A percentile compares a stretch with the other conserved stretches of the same genome.
Conservation (phyloP, 2,329 filamentous ascomycete species). For the Diaporthe helianthi region DNA sequence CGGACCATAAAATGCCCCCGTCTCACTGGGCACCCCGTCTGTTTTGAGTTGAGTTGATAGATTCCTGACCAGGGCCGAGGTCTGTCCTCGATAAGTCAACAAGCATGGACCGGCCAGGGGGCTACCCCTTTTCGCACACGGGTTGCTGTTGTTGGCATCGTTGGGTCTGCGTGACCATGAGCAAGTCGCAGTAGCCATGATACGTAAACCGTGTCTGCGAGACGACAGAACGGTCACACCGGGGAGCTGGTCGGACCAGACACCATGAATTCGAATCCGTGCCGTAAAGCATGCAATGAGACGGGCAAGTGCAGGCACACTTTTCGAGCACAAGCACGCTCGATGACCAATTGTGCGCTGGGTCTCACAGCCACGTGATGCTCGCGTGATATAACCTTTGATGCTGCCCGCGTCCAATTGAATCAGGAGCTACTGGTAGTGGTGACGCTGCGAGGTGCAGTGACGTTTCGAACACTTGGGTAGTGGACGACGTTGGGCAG, state of each 20-base stretch:
- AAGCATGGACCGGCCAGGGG: background rate
- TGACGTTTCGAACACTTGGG: background rate
- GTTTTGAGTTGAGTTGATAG: constrained; percentile 9
- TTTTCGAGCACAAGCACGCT: background rate
- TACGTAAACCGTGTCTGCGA: background rate
- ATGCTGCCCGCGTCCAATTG: background rate
- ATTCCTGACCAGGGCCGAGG: background rate
- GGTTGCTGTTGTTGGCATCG: background rate
- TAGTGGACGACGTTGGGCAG: background rate
- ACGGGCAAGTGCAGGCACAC: background rate
- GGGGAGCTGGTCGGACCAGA: background rate
- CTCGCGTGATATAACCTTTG: background rate
- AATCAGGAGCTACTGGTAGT: background rate
- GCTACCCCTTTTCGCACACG: constrained; percentile 17
- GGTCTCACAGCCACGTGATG: constrained; percentile 1
- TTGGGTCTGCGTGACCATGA: background rate
- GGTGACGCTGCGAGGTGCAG: background rate
- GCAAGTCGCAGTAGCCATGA: background rate
- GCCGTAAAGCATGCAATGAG: background rate
- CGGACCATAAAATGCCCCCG: constrained; percentile 7
- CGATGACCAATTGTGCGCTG: background rate
- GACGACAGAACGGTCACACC: background rate
- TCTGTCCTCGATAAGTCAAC: background rate
- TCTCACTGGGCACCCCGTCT: background rate
- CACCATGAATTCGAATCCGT: background rate